Evolutionary conservation across 2,329 filamentous ascomycete species (phyloP).

Genomic region (Sporothrix brasiliensis): DNA sequence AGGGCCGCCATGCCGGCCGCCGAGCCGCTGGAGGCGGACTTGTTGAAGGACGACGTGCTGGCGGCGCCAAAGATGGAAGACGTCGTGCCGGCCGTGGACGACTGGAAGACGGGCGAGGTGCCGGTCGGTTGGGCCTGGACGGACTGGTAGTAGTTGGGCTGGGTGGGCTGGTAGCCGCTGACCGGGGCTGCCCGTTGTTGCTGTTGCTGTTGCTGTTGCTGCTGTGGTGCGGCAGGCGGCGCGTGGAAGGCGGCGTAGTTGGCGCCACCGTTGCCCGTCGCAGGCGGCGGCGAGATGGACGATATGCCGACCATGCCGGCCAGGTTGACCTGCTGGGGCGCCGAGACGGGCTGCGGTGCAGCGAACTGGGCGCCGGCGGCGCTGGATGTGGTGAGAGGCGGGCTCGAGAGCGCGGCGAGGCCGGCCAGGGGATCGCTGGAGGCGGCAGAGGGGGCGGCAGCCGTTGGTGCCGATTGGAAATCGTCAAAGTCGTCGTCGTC

Average conservation of each 20-base stretch:
- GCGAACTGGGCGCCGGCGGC: constrained; percentile 70
- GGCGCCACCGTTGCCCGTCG: constrained; percentile 57
- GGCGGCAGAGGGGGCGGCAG: constrained; percentile 36
- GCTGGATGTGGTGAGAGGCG: constrained; percentile 55
- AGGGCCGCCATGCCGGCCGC: constrained; percentile 39
- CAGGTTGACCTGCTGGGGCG: constrained; percentile 76
- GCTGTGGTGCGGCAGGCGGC: constrained; percentile 45
- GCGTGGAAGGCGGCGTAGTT: constrained; percentile 67
- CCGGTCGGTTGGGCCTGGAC: constrained; percentile 52
- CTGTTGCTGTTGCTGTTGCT: constrained; percentile 46
- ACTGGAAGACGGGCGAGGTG: constrained; percentile 34
- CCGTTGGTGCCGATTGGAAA: constrained; percentile 82
- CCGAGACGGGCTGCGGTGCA: constrained; percentile 82
- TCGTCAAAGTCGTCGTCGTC: constrained; percentile 97
- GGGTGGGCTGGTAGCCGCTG: constrained; percentile 70
- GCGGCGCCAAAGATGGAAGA: constrained; percentile 37
- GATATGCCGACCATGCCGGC: constrained; percentile 78
- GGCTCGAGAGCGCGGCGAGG: constrained; percentile 49
- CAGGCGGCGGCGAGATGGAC: constrained; percentile 75
- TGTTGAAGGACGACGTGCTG: constrained; percentile 35
- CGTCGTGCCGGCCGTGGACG: constrained; percentile 35
- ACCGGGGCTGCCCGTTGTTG: constrained; percentile 52
- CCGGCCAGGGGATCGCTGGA: constrained; percentile 41
- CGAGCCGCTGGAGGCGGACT: constrained; percentile 25
- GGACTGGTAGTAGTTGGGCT: constrained; percentile 95